Conservation (phyloP, 2,329 filamentous ascomycete genomes). For the Fusarium buharicum region DNA sequence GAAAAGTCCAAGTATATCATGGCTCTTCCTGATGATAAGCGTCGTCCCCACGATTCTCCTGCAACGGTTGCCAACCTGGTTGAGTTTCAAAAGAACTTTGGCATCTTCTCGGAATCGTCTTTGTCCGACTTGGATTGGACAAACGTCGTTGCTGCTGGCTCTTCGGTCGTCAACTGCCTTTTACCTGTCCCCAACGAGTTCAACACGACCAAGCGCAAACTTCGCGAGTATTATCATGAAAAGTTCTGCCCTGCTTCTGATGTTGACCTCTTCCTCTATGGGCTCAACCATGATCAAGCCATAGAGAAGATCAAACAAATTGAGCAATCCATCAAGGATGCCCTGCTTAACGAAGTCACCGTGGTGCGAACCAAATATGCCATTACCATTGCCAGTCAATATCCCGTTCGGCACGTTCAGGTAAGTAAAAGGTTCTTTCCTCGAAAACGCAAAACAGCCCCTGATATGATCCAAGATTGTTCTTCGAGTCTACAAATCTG, state of each 20-base stretch:
- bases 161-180: conserved; percentile 81
- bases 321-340: conserved; percentile 77
- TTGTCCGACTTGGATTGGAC: conserved; percentile 81
- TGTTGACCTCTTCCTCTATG: conserved; percentile 87
- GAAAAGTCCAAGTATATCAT: conserved; percentile 76
- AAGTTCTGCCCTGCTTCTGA: conserved; percentile 84
- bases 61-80: conserved; percentile 74
- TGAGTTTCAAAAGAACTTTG: conserved; percentile 83
- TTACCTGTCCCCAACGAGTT: conserved; percentile 74
- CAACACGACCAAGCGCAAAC: conserved; percentile 68
- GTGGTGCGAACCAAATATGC: conserved; percentile 88
- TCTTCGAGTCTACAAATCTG: conserved; percentile 82
- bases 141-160: conserved; percentile 84
- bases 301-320: conserved; percentile 87
- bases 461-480: conserved; percentile 70
- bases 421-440: conserved; percentile 44
- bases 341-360: conserved; percentile 83
- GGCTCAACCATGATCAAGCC: conserved; percentile 78
- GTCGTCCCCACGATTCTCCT: conserved; percentile 69
- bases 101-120: conserved; percentile 82
- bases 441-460: not conserved
- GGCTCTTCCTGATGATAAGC: conserved; percentile 69
- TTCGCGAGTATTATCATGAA: conserved; percentile 82
- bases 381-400: conserved; percentile 85
- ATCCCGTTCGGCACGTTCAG: conserved; percentile 83